A percentile compares a stretch with the other conserved stretches of the same genome.
Conservation (phyloP, 2,329 filamentous ascomycete species). For the Dactylella cylindrospora region DNA sequence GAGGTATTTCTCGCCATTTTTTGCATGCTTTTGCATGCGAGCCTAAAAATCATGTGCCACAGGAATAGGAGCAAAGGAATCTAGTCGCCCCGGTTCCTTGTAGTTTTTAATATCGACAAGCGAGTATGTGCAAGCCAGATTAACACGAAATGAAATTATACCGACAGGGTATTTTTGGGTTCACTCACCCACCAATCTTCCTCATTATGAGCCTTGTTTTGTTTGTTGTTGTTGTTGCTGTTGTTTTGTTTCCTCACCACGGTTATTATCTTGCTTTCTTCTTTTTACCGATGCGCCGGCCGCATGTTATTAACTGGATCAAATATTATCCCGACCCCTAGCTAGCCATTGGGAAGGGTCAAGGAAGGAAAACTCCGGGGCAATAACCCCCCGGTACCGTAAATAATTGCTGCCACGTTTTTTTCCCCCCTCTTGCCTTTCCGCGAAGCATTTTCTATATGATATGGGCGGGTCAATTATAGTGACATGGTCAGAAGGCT, state of each 20-base stretch:
- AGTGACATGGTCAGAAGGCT: too few relatives aligned
- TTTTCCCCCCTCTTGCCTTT: too few relatives aligned
- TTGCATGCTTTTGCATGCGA: neutral
- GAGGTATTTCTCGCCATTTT: constrained; percentile 3
- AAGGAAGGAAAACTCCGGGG: too few relatives aligned
- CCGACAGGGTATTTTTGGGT: constrained; percentile 24
- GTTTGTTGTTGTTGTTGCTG: too few relatives aligned
- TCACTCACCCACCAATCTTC: constrained; percentile 23
- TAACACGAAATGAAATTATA: constrained; percentile 41
- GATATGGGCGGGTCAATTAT: too few relatives aligned
- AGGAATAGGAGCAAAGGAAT: constrained; percentile 3
- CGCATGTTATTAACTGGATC: too few relatives aligned
- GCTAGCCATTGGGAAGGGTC: too few relatives aligned
- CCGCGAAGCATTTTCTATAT: too few relatives aligned
- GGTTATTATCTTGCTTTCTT: too few relatives aligned
- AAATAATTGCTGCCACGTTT: constrained; percentile 43
- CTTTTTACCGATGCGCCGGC: too few relatives aligned
- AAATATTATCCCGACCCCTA: constrained; percentile 10
- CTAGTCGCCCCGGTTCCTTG: neutral
- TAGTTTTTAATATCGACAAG: constrained; percentile 14
- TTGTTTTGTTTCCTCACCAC: too few relatives aligned
- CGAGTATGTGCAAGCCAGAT: constrained; percentile 28
- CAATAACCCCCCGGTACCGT: constrained; percentile 25
- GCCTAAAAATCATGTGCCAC: constrained; percentile 17
- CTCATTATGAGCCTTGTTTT: too few relatives aligned